These are phyloP conservation scores for Penicillium sp. DNA, from an alignment of 2,329 filamentous ascomycete species.

Conservation along the genomic window DNA sequence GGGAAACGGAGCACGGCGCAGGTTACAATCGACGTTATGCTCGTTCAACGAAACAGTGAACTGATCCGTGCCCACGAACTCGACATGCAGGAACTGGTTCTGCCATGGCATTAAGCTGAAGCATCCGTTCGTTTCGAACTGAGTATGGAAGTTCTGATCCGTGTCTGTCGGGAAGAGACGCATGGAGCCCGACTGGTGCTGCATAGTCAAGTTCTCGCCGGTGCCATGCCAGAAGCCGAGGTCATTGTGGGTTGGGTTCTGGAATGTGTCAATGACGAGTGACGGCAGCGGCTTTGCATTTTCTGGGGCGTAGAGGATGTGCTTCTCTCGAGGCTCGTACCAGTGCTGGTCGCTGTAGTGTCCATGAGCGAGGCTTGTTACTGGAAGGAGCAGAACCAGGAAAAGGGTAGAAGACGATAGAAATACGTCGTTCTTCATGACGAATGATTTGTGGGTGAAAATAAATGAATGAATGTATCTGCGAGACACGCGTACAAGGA, in stretches of 20 bases:
- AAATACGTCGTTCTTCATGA: background rate
- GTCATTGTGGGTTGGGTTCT: conserved; percentile 53
- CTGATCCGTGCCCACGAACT: conserved; percentile 60
- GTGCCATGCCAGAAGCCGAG: conserved; percentile 65
- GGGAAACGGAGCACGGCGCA: conserved; percentile 57
- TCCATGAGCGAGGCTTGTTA: conserved; percentile 2
- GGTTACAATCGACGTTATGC: conserved; percentile 61
- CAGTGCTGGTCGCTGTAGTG: conserved; percentile 10
- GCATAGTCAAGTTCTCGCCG: conserved; percentile 58
- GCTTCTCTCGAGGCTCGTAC: conserved; percentile 13
- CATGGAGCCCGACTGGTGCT: conserved; percentile 53
- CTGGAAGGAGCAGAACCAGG: conserved; percentile 3
- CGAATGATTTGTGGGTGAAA: background rate
- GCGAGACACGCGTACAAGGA: background rate
- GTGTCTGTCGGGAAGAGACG: conserved; percentile 59
- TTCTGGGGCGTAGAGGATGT: background rate
- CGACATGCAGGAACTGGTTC: conserved; percentile 63
- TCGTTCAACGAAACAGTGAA: conserved; percentile 67
- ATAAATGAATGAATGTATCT: conserved; percentile 1
- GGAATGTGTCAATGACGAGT: conserved; percentile 61
- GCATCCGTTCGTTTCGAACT: conserved; percentile 54
- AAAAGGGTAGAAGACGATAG: background rate
- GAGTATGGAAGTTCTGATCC: conserved; percentile 62
- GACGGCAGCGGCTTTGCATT: conserved; percentile 3
- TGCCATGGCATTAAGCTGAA: conserved; percentile 56